Percentiles rank a stretch among this genome's conserved stretches.
These are phyloP conservation scores for Lycium barbarum DNA, from an alignment of 257 asterid genomes.

Conservation along the genomic window DNA sequence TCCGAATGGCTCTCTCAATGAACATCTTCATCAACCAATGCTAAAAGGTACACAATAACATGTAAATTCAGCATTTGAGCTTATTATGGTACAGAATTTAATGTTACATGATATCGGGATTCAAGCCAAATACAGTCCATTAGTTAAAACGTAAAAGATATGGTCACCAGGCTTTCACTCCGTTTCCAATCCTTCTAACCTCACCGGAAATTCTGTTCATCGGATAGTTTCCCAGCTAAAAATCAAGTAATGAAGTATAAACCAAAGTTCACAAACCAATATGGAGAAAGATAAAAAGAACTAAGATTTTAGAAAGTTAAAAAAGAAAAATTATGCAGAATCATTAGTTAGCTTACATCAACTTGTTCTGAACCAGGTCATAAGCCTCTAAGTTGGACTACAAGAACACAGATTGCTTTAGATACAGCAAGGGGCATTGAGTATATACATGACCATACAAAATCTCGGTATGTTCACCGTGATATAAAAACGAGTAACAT, in stretches of 20 bases:
- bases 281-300: neutral
- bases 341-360: slow-evolving; percentile 13
- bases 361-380: slow-evolving; percentile 57
- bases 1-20: slow-evolving; percentile 70
- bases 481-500: slow-evolving; percentile 85
- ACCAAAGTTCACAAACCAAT: neutral
- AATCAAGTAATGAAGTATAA: neutral
- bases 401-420: slow-evolving; percentile 77
- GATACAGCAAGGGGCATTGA: slow-evolving; percentile 88
- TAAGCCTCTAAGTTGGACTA: slow-evolving; percentile 81
- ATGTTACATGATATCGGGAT: neutral
- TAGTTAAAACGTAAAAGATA: neutral
- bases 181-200: neutral
- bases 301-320: neutral
- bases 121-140: neutral
- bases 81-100: neutral
- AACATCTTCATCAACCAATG: slow-evolving; percentile 79
- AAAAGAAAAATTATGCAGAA: neutral
- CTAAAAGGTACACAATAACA: slow-evolving; percentile 60
- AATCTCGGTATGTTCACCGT: slow-evolving; percentile 77
- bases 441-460: slow-evolving; percentile 88
- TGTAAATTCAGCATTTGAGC: neutral
- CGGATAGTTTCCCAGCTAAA: neutral
- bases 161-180: neutral
- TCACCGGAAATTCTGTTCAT: neutral